Evolutionary conservation across 2,329 filamentous ascomycete species (phyloP).

Genomic region (Daldinia sp.): DNA sequence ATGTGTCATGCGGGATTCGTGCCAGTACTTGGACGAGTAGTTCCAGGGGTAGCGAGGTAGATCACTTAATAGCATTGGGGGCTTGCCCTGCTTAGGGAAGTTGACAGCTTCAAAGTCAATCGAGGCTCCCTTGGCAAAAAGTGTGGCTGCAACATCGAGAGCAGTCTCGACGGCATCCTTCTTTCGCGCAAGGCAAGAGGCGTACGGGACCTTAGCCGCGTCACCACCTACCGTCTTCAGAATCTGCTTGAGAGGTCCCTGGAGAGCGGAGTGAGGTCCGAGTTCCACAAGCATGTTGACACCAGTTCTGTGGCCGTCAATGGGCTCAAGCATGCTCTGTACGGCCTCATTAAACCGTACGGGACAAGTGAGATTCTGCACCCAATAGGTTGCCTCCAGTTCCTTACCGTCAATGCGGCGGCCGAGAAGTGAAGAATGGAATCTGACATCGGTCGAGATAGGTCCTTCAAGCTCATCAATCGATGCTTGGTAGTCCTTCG

Average conservation of each 20-base stretch:
- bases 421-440: conserved; percentile 62
- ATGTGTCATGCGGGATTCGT: conserved; percentile 59
- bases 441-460: conserved; percentile 53
- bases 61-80: conserved; percentile 56
- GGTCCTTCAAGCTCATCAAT: conserved; percentile 52
- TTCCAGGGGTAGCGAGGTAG: conserved; percentile 64
- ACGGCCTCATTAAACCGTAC: conserved; percentile 57
- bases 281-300: conserved; percentile 62
- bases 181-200: conserved; percentile 63
- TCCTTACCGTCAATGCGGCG: conserved; percentile 55
- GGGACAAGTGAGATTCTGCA: conserved; percentile 56
- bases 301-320: conserved; percentile 54
- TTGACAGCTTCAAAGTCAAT: conserved; percentile 62
- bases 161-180: conserved; percentile 62
- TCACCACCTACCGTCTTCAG: conserved; percentile 59
- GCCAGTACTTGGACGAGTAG: conserved; percentile 61
- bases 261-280: conserved; percentile 63
- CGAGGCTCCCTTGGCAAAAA: conserved; percentile 60
- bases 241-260: conserved; percentile 64
- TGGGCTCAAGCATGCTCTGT: conserved; percentile 55
- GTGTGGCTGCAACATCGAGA: conserved; percentile 57
- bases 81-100: conserved; percentile 55
- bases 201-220: conserved; percentile 59
- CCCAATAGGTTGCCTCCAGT: conserved; percentile 60
- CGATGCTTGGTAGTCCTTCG: conserved; percentile 60